phyloP scores from a whole-genome alignment of 1,139 yeast species.

The Citeromyces hawaiiensis region DNA sequence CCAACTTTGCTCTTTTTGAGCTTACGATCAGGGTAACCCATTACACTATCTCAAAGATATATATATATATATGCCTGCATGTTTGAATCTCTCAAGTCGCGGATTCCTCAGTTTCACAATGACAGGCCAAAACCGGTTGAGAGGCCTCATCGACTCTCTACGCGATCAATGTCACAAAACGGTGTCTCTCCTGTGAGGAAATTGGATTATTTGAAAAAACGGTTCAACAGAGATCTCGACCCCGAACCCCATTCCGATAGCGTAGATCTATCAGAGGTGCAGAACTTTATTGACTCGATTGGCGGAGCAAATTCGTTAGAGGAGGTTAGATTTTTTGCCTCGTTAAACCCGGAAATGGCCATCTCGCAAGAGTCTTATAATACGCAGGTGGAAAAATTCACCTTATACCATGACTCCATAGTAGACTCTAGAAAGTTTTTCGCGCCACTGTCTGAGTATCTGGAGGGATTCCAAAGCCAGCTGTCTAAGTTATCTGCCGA shows the following conservation, averaged over 20 bases:
- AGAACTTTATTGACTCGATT: conserved; percentile 3
- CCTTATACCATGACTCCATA: conserved; percentile 23
- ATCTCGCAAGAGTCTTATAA: conserved; percentile 4
- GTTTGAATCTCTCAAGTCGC: conserved; percentile 1
- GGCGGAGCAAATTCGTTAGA: conserved; percentile 8
- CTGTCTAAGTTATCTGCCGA: conserved; percentile 46
- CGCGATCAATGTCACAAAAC: not conserved
- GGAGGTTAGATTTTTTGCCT: conserved; percentile 10
- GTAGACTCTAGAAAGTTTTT: conserved; percentile 22
- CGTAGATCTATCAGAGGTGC: conserved; percentile 4
- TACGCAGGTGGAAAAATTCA: conserved; percentile 12
- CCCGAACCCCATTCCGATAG: conserved; percentile 7
- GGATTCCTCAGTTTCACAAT: not conserved
- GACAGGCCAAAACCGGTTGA: not conserved
- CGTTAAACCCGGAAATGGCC: conserved; percentile 3
- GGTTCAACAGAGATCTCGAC: conserved; percentile 12
- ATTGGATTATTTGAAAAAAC: conserved; percentile 5
- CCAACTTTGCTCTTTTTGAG: too few relatives aligned
- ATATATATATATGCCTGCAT: not conserved
- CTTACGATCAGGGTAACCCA: too few relatives aligned
- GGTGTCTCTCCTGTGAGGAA: not conserved
- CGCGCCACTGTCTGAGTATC: conserved; percentile 22
- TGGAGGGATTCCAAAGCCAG: conserved; percentile 40
- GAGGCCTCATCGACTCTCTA: not conserved
- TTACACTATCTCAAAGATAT: too few relatives aligned